These are phyloP conservation scores for Colletotrichum sp. DNA, from an alignment of 2,329 filamentous ascomycete species.

Conservation along the genomic window DNA sequence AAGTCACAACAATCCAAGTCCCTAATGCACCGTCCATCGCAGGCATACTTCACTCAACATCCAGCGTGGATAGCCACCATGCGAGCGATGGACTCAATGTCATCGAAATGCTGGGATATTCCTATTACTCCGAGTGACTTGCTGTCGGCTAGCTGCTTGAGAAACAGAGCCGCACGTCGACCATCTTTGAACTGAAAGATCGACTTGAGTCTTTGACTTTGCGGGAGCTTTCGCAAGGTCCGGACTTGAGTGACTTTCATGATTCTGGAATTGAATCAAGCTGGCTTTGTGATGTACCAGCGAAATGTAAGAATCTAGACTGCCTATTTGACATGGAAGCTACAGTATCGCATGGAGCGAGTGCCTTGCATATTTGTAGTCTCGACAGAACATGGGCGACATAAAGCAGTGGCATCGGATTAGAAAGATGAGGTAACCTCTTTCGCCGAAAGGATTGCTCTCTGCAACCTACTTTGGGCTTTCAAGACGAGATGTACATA, in stretches of 20 bases:
- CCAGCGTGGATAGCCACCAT: background rate
- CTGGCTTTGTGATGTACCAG: background rate
- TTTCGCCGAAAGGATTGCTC: rapidly evolving
- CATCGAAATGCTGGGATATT: background rate
- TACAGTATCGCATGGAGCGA: background rate
- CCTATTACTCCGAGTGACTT: background rate
- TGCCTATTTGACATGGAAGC: background rate
- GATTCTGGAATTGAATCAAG: background rate
- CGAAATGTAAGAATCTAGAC: background rate
- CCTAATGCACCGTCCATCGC: background rate
- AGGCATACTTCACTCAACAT: background rate
- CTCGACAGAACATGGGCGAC: rapidly evolving
- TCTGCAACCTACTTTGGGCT: background rate
- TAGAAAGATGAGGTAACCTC: background rate
- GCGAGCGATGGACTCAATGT: background rate
- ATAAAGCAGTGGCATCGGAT: background rate
- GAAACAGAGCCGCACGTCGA: rapidly evolving
- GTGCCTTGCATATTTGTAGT: background rate
- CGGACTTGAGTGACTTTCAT: no score
- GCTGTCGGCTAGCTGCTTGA: background rate
- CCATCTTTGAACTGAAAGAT: background rate
- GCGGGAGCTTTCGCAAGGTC: no score
- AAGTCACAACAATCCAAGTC: background rate
- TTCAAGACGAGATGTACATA: rapidly evolving
- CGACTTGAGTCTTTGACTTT: background rate